phyloP scores from a whole-genome alignment of 495 filamentous ascomycete genomes.

The Daldinia childiae region DNA sequence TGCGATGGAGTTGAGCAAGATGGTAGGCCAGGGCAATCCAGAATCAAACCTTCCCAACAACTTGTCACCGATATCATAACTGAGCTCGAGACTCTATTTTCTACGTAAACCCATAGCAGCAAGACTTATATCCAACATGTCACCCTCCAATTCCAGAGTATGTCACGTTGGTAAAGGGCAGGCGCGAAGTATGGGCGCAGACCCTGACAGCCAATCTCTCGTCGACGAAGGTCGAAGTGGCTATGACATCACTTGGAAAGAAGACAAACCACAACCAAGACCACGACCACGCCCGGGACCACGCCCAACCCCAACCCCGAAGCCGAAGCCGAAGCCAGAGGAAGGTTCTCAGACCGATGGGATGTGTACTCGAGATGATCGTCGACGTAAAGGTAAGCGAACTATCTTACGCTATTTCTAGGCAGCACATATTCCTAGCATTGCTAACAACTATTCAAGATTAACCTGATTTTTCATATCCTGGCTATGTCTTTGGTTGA shows the following conservation, averaged over 20 bases:
- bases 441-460: no score
- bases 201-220: not conserved
- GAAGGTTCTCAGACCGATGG: not conserved
- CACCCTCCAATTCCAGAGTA: not conserved
- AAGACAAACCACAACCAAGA: not conserved
- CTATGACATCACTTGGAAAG: conserved; percentile 17
- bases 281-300: not conserved
- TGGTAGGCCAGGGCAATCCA: not conserved
- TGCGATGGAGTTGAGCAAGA: not conserved
- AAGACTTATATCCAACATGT: not conserved
- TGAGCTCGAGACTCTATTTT: not conserved
- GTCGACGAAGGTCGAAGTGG: conserved; percentile 19
- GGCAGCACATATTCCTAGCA: no score
- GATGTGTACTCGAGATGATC: not conserved
- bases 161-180: not conserved
- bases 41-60: not conserved
- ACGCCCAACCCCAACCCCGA: not conserved
- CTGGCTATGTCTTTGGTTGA: no score
- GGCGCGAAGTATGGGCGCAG: not conserved
- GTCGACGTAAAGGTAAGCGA: not conserved
- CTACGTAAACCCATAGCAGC: not conserved
- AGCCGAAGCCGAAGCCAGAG: not conserved
- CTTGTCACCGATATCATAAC: not conserved
- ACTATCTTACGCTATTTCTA: not conserved
- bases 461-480: no score